phyloP scores from a whole-genome alignment of 148 eudicot species.

The Vaccinium macrocarpon region DNA sequence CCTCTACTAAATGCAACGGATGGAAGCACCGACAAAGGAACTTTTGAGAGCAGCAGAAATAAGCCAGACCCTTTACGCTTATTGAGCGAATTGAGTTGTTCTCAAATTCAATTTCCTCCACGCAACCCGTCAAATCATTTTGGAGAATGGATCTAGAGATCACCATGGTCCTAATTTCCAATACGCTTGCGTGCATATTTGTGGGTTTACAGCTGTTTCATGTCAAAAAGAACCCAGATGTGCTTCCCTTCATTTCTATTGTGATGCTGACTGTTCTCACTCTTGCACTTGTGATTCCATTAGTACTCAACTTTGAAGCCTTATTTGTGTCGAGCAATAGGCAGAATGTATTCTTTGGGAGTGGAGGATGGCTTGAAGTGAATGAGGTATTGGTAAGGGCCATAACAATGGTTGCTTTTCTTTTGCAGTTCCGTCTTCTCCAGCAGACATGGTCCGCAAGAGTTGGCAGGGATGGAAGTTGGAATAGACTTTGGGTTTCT shows the following conservation, averaged over 20 bases:
- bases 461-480: slow-evolving; percentile 35
- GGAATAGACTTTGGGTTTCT: slow-evolving; percentile 39
- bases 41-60: slow-evolving; percentile 66
- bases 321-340: slow-evolving; percentile 47
- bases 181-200: slow-evolving; percentile 73
- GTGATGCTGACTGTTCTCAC: slow-evolving; percentile 72
- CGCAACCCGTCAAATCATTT: slow-evolving; percentile 47
- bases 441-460: slow-evolving; percentile 81
- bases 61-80: slow-evolving; percentile 64
- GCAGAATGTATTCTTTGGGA: slow-evolving; percentile 53
- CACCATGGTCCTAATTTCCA: slow-evolving; percentile 77
- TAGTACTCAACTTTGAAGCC: slow-evolving; percentile 83
- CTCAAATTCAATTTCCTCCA: slow-evolving; percentile 48
- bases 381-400: slow-evolving; percentile 84
- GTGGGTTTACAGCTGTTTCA: slow-evolving; percentile 68
- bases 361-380: slow-evolving; percentile 85
- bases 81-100: slow-evolving; percentile 54
- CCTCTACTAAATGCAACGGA: slow-evolving; percentile 40
- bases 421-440: slow-evolving; percentile 75
- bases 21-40: slow-evolving; percentile 49
- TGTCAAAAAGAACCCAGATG: slow-evolving; percentile 57
- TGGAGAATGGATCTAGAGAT: slow-evolving; percentile 96
- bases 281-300: slow-evolving; percentile 71
- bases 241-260: slow-evolving; percentile 64
- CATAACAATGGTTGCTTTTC: slow-evolving; percentile 88